phyloP scores from a whole-genome alignment of 805 yeast species.

The Isabelozyma pseudorhagii region DNA sequence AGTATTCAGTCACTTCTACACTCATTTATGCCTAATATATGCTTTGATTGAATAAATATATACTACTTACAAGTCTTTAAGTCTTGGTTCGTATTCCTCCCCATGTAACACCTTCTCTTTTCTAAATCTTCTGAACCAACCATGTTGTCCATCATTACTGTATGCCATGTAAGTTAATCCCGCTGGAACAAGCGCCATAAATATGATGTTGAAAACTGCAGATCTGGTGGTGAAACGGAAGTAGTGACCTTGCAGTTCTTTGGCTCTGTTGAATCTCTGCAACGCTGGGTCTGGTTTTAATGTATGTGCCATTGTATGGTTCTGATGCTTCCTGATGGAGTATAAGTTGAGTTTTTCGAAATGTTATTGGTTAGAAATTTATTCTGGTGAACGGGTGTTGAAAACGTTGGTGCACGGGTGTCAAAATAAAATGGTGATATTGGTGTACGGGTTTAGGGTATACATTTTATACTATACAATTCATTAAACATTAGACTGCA shows the following conservation, averaged over 20 bases:
- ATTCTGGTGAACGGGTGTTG: background rate
- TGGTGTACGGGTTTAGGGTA: background rate
- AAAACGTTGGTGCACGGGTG: no score
- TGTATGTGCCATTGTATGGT: constrained; percentile 36
- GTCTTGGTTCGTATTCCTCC: constrained; percentile 41
- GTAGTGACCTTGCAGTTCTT: constrained; percentile 38
- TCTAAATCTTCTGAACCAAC: constrained; percentile 33
- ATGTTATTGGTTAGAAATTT: background rate
- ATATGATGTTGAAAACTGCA: constrained; percentile 29
- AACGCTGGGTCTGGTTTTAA: constrained; percentile 41
- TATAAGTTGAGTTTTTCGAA: background rate
- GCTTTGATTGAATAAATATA: background rate
- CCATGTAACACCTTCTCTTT: constrained; percentile 29
- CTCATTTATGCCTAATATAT: background rate
- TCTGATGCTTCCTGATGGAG: background rate
- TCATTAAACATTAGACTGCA: background rate
- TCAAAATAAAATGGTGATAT: no score
- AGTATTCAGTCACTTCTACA: no score
- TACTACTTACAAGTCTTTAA: constrained; percentile 34
- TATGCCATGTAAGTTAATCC: constrained; percentile 36
- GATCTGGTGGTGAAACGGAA: constrained; percentile 42
- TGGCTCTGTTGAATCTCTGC: constrained; percentile 40
- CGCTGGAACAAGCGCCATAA: constrained; percentile 38
- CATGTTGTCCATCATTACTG: constrained; percentile 34
- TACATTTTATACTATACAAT: background rate